Evolutionary conservation across 306 rosid genomes (phyloP).

Genomic region (Clitoria ternatea): DNA sequence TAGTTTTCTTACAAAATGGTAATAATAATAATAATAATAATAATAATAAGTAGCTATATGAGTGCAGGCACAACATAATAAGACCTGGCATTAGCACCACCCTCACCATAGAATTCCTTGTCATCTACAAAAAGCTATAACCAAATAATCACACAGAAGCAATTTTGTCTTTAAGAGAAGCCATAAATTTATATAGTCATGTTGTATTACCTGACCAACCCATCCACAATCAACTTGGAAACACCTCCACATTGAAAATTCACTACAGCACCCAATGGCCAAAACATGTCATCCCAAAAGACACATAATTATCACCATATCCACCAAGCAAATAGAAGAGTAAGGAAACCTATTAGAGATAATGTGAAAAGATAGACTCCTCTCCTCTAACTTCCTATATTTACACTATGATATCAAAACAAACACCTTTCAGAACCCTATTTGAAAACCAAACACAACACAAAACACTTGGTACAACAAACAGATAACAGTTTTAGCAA

Average conservation of each 20-base stretch:
- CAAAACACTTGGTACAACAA: not conserved
- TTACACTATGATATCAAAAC: constrained; percentile 52
- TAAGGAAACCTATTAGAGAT: constrained; percentile 54
- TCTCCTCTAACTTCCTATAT: constrained; percentile 68
- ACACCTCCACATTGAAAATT: constrained; percentile 93
- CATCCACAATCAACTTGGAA: constrained; percentile 67
- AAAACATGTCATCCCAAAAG: constrained; percentile 20
- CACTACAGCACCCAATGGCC: constrained; percentile 39
- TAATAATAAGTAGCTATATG: not conserved
- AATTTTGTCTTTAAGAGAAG: constrained; percentile 18
- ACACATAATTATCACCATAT: not conserved
- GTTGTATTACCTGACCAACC: constrained; percentile 70
- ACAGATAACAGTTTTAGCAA: not conserved
- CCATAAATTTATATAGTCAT: not conserved
- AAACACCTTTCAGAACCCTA: constrained; percentile 18
- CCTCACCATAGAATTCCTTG: constrained; percentile 28
- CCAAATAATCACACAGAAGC: constrained; percentile 22
- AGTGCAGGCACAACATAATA: not conserved
- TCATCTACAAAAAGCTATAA: constrained; percentile 61
- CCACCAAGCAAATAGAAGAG: constrained; percentile 12
- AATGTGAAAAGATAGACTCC: constrained; percentile 86
- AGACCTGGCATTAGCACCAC: constrained; percentile 19
- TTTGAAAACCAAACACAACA: not conserved
- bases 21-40: no score
- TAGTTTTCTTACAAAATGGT: not conserved